These are phyloP conservation scores for Castanea mollissima DNA, from an alignment of 306 rosid genomes.

Conservation along the genomic window DNA sequence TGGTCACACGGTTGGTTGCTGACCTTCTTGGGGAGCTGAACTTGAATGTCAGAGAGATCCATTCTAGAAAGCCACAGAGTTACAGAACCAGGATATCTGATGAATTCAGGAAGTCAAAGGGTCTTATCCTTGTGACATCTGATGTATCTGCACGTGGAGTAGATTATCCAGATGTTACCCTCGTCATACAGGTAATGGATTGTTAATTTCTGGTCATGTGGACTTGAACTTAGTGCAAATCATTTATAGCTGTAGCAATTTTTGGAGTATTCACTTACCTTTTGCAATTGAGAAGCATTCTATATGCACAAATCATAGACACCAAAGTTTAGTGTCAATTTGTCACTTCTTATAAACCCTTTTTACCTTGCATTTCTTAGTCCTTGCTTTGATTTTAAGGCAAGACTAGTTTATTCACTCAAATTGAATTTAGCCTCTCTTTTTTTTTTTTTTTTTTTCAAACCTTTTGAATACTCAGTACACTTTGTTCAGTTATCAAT, in stretches of 20 bases:
- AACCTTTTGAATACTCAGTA: neutral
- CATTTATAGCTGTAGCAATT: conserved; percentile 1
- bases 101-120: conserved; percentile 91
- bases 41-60: conserved; percentile 93
- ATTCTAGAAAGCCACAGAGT: conserved; percentile 90
- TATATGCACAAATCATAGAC: neutral
- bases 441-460: neutral
- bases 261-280: neutral
- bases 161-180: conserved; percentile 94
- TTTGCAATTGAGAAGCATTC: neutral
- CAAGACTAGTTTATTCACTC: neutral
- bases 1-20: conserved; percentile 87
- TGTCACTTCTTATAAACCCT: neutral
- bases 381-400: neutral
- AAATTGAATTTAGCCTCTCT: neutral
- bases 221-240: neutral
- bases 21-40: conserved; percentile 81
- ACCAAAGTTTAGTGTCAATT: neutral
- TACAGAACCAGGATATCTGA: conserved; percentile 90
- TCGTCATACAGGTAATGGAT: conserved; percentile 74
- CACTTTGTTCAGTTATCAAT: neutral
- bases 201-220: neutral
- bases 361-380: neutral
- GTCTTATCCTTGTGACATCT: conserved; percentile 86
- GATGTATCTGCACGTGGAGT: conserved; percentile 99